A percentile compares a stretch with the other conserved stretches of the same genome.
Evolutionary conservation across 1,284 basidiomycete species (phyloP).

Genomic region (Cerrena zonata): DNA sequence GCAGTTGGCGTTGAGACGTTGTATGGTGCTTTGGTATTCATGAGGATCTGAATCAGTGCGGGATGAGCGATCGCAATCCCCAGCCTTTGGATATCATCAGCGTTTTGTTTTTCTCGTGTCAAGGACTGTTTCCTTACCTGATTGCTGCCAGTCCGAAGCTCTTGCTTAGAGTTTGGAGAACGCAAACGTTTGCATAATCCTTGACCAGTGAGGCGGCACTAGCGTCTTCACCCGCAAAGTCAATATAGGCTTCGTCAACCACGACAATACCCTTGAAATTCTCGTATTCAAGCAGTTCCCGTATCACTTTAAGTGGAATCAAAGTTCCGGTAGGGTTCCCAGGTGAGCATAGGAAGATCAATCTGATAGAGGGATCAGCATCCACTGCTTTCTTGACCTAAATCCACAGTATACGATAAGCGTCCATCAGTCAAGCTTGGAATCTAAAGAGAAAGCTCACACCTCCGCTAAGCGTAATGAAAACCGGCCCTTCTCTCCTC

Average conservation of each 20-base stretch:
- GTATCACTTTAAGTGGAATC: conserved; percentile 70
- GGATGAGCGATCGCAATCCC: conserved; percentile 89
- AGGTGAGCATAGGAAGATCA: conserved; percentile 93
- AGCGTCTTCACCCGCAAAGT: conserved; percentile 67
- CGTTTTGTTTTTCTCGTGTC: not conserved
- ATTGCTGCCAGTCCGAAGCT: conserved; percentile 95
- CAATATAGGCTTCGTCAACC: conserved; percentile 97
- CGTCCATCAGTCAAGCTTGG: too few species aligned
- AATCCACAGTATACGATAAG: too few species aligned
- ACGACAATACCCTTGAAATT: conserved; percentile 87
- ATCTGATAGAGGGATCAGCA: conserved; percentile 73
- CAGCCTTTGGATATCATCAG: conserved; percentile 44
- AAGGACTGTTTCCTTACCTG: conserved; percentile 43
- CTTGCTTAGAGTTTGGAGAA: conserved; percentile 94
- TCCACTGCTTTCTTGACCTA: conserved; percentile 71
- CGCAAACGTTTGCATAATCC: conserved; percentile 85
- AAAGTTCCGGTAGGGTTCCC: conserved; percentile 95
- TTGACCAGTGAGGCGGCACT: conserved; percentile 71
- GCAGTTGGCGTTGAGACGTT: conserved; percentile 92
- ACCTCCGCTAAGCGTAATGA: conserved; percentile 74
- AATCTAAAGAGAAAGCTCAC: conserved; percentile 23
- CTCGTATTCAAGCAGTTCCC: conserved; percentile 72
- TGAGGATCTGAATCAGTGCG: conserved; percentile 84
- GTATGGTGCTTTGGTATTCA: conserved; percentile 97
- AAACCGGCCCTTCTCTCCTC: conserved; percentile 72